Evolutionary conservation across 2,329 filamentous ascomycete genomes (phyloP).

Genomic region (Sclerotinia nivalis): DNA sequence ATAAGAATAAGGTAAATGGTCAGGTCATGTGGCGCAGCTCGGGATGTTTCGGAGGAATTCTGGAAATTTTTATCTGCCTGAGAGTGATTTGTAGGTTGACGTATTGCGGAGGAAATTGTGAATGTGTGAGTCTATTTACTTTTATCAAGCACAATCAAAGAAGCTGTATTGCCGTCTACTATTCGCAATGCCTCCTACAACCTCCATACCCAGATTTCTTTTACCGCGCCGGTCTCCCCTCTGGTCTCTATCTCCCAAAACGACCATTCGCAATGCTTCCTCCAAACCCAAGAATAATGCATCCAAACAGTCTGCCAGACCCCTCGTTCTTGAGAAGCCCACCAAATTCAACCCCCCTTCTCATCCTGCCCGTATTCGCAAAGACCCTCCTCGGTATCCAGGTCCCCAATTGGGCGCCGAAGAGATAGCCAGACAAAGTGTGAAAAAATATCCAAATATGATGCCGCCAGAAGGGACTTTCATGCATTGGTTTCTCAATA

Average conservation of each 20-base stretch:
- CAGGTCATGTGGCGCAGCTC: constrained; percentile 19
- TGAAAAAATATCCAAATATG: constrained; percentile 80
- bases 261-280: constrained; percentile 42
- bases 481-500: constrained; percentile 82
- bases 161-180: background rate
- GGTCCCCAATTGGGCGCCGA: constrained; percentile 68
- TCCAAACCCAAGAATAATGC: constrained; percentile 34
- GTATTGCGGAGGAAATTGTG: constrained; percentile 5
- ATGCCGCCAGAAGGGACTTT: constrained; percentile 83
- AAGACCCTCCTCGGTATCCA: constrained; percentile 61
- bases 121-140: background rate
- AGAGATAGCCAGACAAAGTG: constrained; percentile 65
- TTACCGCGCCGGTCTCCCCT: constrained; percentile 61
- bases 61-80: constrained; percentile 16
- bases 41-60: constrained; percentile 15
- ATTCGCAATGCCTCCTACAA: constrained; percentile 43
- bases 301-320: constrained; percentile 46
- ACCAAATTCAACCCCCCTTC: constrained; percentile 90
- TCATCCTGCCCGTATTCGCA: constrained; percentile 70
- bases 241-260: constrained; percentile 48
- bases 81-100: background rate
- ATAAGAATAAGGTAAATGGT: constrained; percentile 12
- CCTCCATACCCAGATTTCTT: constrained; percentile 66
- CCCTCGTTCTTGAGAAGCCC: constrained; percentile 79
- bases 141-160: background rate